Evolutionary conservation across 352 stramenopile genomes (phyloP).

Genomic region (Phytophthora tubulina): DNA sequence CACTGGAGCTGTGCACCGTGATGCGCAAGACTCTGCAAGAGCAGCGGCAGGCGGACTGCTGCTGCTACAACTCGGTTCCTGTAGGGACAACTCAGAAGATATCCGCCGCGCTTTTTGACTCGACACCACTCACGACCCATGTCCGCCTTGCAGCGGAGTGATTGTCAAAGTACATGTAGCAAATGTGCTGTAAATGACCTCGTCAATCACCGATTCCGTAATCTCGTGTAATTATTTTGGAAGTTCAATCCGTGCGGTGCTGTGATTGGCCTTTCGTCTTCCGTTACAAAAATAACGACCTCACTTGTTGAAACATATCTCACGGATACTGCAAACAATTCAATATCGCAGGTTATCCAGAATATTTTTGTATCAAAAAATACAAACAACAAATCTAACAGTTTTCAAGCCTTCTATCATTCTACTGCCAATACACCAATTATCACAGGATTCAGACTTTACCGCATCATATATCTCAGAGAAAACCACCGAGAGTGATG

Average conservation of each 20-base stretch:
- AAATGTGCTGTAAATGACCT: background rate
- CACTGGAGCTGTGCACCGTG: constrained; percentile 32
- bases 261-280: constrained; percentile 10
- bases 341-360: constrained; percentile 5
- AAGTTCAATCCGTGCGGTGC: constrained; percentile 6
- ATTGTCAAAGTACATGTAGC: background rate
- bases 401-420: background rate
- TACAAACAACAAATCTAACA: constrained; percentile 2
- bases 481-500: constrained; percentile 29
- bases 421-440: background rate
- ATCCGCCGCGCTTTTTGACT: constrained; percentile 5
- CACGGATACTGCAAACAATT: constrained; percentile 5
- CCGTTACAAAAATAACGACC: constrained; percentile 10
- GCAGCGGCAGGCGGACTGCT: background rate
- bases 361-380: background rate
- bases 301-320: background rate
- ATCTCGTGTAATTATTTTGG: constrained; percentile 16
- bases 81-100: constrained; percentile 3
- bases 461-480: constrained; percentile 7
- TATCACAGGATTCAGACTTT: background rate
- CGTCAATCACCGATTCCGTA: constrained; percentile 24
- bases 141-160: background rate
- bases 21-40: constrained; percentile 25
- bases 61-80: constrained; percentile 2
- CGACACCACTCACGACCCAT: background rate